A percentile compares a stretch with the other conserved stretches of the same genome.
Conservation (phyloP, 1,139 yeast genomes). For the Williopsis jadinii region DNA sequence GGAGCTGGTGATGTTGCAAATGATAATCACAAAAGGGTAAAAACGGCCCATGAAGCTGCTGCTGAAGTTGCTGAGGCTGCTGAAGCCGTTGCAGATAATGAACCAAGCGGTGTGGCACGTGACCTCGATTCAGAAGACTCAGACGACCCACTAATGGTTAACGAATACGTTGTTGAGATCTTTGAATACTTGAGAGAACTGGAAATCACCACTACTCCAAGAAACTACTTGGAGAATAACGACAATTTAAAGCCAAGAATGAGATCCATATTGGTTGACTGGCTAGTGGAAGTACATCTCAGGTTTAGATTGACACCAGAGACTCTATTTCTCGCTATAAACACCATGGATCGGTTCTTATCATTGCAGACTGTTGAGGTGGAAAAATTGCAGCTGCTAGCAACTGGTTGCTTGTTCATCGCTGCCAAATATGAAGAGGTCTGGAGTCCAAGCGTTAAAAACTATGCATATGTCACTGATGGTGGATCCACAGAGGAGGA, state of each 20-base stretch:
- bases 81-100: conserved; percentile 2
- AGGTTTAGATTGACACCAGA: conserved; percentile 84
- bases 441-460: conserved; percentile 79
- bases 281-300: conserved; percentile 90
- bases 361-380: conserved; percentile 70
- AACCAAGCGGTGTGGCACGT: conserved; percentile 32
- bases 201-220: conserved; percentile 69
- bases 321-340: conserved; percentile 78
- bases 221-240: conserved; percentile 39
- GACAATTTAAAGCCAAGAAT: conserved; percentile 70
- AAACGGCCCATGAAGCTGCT: too few relatives aligned
- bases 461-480: conserved; percentile 88
- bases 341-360: conserved; percentile 86
- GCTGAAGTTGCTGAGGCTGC: background rate
- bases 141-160: conserved; percentile 86
- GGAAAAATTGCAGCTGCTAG: conserved; percentile 79
- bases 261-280: conserved; percentile 85
- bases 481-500: conserved; percentile 77
- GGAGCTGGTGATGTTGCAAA: background rate
- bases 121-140: conserved; percentile 78
- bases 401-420: conserved; percentile 81
- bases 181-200: conserved; percentile 67
- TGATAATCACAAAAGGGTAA: background rate
- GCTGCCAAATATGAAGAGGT: conserved; percentile 98
- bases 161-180: conserved; percentile 83